A percentile compares a stretch with the other conserved stretches of the same genome.
Conservation (phyloP, 2,329 filamentous ascomycete genomes). For the Trichophaea hybrida region DNA sequence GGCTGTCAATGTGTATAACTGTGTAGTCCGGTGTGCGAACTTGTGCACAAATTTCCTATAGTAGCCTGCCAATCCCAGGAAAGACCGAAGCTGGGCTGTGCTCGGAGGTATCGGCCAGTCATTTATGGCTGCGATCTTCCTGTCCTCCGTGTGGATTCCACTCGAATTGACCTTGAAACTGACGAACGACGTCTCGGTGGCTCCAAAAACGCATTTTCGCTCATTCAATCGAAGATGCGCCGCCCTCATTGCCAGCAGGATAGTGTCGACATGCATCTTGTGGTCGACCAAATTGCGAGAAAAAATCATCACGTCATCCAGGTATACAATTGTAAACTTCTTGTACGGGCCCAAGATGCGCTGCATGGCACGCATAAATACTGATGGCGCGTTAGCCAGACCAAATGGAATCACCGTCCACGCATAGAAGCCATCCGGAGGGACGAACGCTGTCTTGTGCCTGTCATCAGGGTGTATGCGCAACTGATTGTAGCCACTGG, state of each 20-base stretch:
- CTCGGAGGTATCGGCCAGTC: neutral
- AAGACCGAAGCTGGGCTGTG: neutral
- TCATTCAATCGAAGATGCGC: neutral
- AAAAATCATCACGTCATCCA: neutral
- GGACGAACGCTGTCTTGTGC: neutral
- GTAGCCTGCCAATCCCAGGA: neutral
- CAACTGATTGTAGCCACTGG: slow-evolving; percentile 21
- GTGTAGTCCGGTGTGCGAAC: neutral
- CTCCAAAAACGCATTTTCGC: neutral
- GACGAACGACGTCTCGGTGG: neutral
- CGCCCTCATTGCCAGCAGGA: neutral
- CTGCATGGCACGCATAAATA: neutral
- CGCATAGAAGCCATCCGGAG: neutral
- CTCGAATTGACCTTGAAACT: neutral
- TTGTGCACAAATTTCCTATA: slow-evolving; percentile 1
- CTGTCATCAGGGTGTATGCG: neutral
- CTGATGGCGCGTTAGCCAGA: neutral
- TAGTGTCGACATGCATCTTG: neutral
- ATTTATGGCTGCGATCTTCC: neutral
- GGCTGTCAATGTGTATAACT: neutral
- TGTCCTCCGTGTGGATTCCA: neutral
- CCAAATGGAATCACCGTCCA: neutral
- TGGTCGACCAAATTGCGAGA: neutral
- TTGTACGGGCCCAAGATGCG: neutral
- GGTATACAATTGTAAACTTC: neutral